Evolutionary conservation across 768 basidiomycete species (phyloP).

Genomic region (Crucibulum laeve): DNA sequence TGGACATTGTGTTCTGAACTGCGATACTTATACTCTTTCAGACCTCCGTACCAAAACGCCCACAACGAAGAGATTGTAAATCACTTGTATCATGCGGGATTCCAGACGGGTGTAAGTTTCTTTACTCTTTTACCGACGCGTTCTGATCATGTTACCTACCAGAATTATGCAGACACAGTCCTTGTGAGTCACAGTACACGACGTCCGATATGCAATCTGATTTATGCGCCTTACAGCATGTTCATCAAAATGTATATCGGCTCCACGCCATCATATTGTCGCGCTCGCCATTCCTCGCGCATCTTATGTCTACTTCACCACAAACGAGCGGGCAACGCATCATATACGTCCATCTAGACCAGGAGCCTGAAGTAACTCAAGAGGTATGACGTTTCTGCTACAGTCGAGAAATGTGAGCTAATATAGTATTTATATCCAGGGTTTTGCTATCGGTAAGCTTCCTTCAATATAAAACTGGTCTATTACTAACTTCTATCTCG

Average conservation of each 20-base stretch:
- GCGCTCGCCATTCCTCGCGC: conserved; percentile 82
- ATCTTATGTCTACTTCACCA: conserved; percentile 81
- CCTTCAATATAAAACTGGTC: conserved; percentile 4
- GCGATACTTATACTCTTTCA: conserved; percentile 15
- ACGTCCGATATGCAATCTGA: conserved; percentile 5
- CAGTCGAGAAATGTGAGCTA: neutral
- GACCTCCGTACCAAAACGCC: conserved; percentile 50
- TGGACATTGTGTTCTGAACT: conserved; percentile 1
- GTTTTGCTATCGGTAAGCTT: conserved; percentile 66
- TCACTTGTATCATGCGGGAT: conserved; percentile 76
- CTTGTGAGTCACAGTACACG: conserved; percentile 44
- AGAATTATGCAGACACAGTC: conserved; percentile 83
- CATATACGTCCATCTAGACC: conserved; percentile 72
- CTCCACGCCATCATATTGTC: conserved; percentile 85
- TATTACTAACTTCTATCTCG: conserved; percentile 8
- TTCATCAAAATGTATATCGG: conserved; percentile 69
- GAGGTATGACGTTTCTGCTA: conserved; percentile 49
- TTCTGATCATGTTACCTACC: conserved; percentile 10
- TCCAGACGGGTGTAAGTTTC: conserved; percentile 72
- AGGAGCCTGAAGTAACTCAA: conserved; percentile 78
- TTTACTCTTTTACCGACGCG: conserved; percentile 4
- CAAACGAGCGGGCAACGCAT: conserved; percentile 60
- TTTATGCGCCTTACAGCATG: conserved; percentile 43
- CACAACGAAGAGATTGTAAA: conserved; percentile 78
- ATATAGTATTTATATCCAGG: conserved; percentile 29